Evolutionary conservation across 2,329 filamentous ascomycete genomes (phyloP), one percentile per base, ranked within the genome.

Genomic region (Penicillium sp.): DNA sequence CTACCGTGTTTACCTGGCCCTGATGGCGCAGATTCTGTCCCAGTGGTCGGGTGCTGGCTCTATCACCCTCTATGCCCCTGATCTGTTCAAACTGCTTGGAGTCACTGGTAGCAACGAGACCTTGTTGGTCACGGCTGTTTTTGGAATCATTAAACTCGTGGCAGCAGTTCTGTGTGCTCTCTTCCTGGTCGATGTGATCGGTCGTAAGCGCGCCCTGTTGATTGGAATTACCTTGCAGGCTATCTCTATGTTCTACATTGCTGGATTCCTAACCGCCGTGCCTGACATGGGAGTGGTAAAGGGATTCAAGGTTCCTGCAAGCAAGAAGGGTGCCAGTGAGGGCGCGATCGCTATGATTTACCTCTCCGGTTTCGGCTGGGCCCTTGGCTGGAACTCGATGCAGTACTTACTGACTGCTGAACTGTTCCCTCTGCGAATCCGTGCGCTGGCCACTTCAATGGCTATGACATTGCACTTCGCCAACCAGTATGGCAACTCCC

Each of bases 391-490:
- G 89, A 92, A 92, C 78, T 86, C 83, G 0, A 90, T 91, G 82
- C 90, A 92, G 77, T 93, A 93, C 73, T 83, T 93, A 4, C 84
- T 93, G 59, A 92, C 90, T 15, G 89, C 89, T 1, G 91, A 93
- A 73, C 83, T 93, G 63, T 93, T 91, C 79, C 90, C 91, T 0
- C 83, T 93, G 10, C 85, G 90, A 3, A 87, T 93, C 54, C 86
- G 91, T 59, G 89, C 90, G 4, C 78, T 92, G 10, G 86, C 88
- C 22, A 90, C 89, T 0, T 90, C 87, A 0, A 83, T 90, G 72
- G 87, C 89, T 51, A 93, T 93, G 91, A 90, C 87, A 0, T 84
- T 92, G 62, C 90, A 93, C 76, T 93, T 93, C 72, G 88, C 85
- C 62, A 91, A 91, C 76, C 89, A 92, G 76, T 93, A 91, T 73